Conservation (phyloP, 1,284 basidiomycete species). For the Ustilago curta region DNA sequence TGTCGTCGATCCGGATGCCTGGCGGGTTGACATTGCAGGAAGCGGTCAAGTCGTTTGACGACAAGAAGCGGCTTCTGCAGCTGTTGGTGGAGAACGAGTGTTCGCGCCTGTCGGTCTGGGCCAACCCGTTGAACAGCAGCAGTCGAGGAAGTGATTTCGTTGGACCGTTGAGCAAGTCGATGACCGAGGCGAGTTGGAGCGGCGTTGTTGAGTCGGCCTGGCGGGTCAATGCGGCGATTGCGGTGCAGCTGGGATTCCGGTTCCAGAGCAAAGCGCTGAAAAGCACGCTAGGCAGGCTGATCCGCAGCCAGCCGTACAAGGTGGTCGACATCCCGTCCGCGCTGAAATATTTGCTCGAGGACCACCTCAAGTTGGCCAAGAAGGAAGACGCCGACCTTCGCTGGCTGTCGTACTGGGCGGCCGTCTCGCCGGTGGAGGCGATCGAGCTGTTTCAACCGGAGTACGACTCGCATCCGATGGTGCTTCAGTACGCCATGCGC, state of each 20-base stretch:
- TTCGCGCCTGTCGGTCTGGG: slow-evolving; percentile 86
- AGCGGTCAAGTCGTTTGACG: slow-evolving; percentile 33
- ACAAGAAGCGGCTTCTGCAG: slow-evolving; percentile 72
- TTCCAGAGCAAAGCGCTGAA: slow-evolving; percentile 79
- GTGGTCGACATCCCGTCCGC: slow-evolving; percentile 84
- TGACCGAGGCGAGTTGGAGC: slow-evolving; percentile 77
- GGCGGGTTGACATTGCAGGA: slow-evolving; percentile 52
- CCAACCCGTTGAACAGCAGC: slow-evolving; percentile 82
- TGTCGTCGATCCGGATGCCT: slow-evolving; percentile 45
- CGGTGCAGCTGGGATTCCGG: slow-evolving; percentile 84
- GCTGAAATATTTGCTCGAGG: slow-evolving; percentile 82
- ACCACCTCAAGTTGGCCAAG: slow-evolving; percentile 79
- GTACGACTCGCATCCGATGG: slow-evolving; percentile 79
- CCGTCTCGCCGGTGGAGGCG: slow-evolving; percentile 81
- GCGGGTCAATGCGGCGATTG: slow-evolving; percentile 84
- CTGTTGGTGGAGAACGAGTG: slow-evolving; percentile 92
- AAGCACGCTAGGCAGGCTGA: slow-evolving; percentile 80
- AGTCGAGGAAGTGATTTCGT: slow-evolving; percentile 72
- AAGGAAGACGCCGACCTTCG: slow-evolving; percentile 69
- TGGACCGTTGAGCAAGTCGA: slow-evolving; percentile 70
- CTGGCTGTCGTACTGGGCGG: slow-evolving; percentile 88
- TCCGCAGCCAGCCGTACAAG: slow-evolving; percentile 79
- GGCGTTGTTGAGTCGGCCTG: slow-evolving; percentile 80
- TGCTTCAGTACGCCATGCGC: slow-evolving; percentile 96
- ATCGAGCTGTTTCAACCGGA: slow-evolving; percentile 64